Percentiles rank a stretch among this genome's conserved stretches.
phyloP scores from a whole-genome alignment of 495 filamentous ascomycete species.

The Xylaria grammica region DNA sequence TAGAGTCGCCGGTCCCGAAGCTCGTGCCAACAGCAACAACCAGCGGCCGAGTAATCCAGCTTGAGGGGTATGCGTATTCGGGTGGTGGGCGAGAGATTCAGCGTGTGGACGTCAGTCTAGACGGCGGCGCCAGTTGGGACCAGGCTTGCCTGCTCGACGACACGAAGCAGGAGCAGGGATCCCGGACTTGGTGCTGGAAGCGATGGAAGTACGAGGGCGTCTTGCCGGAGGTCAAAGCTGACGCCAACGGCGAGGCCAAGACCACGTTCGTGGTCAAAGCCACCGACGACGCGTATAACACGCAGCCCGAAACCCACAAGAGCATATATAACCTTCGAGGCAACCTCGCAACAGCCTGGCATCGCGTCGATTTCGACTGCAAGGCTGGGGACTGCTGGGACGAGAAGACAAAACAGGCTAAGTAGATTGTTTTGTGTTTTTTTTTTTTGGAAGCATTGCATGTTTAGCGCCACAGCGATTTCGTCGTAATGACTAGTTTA shows the following conservation, averaged over 20 bases:
- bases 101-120: slow-evolving; percentile 61
- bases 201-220: slow-evolving; percentile 57
- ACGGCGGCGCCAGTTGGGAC: slow-evolving; percentile 60
- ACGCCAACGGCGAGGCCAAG: slow-evolving; percentile 42
- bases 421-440: slow-evolving; percentile 1
- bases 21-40: slow-evolving; percentile 16
- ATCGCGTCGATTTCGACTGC: slow-evolving; percentile 46
- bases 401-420: slow-evolving; percentile 8
- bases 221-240: slow-evolving; percentile 47
- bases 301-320: slow-evolving; percentile 57
- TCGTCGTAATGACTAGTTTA: not conserved
- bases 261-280: slow-evolving; percentile 61
- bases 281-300: slow-evolving; percentile 62
- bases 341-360: slow-evolving; percentile 62
- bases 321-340: slow-evolving; percentile 61
- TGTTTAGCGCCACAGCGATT: not conserved
- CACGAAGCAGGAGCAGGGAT: slow-evolving; percentile 30
- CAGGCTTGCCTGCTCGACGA: slow-evolving; percentile 55
- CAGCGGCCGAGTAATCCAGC: slow-evolving; percentile 36
- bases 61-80: slow-evolving; percentile 65
- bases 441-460: not conserved
- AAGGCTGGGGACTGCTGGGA: slow-evolving; percentile 6
- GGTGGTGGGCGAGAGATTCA: slow-evolving; percentile 61
- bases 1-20: not conserved
- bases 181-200: slow-evolving; percentile 60